These are phyloP conservation scores for Larix sibirica DNA, from an alignment of 83 land plant genomes.

Conservation along the genomic window DNA sequence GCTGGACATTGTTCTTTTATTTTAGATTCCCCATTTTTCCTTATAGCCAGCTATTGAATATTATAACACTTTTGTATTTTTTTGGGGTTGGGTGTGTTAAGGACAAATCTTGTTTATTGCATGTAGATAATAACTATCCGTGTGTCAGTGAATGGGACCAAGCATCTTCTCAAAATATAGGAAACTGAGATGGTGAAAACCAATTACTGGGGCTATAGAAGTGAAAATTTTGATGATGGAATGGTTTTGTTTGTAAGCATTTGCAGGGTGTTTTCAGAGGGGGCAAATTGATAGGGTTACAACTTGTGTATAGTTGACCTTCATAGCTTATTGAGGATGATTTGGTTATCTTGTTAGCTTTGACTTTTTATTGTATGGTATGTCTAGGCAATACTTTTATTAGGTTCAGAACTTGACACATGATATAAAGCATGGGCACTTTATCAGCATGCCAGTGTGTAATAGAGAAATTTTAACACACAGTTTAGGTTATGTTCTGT, in stretches of 20 bases:
- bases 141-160: constrained; percentile 1
- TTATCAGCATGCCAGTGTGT: neutral
- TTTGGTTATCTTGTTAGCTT: neutral
- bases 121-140: neutral
- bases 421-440: neutral
- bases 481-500: neutral
- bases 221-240: neutral
- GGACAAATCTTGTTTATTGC: no score
- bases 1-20: no score
- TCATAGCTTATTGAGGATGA: no score
- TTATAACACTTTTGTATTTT: no score
- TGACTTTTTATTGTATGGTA: neutral
- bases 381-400: neutral
- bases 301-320: no score
- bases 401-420: neutral
- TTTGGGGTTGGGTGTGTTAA: no score
- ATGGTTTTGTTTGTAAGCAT: neutral
- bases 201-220: neutral
- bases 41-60: no score
- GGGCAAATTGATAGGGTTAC: no score
- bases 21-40: no score
- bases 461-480: neutral
- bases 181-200: neutral
- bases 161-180: neutral
- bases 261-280: neutral